Evolutionary conservation across 1,284 basidiomycete genomes (phyloP), one percentile per base, ranked within the genome.

Genomic region (Bondarzewia mesenterica): DNA sequence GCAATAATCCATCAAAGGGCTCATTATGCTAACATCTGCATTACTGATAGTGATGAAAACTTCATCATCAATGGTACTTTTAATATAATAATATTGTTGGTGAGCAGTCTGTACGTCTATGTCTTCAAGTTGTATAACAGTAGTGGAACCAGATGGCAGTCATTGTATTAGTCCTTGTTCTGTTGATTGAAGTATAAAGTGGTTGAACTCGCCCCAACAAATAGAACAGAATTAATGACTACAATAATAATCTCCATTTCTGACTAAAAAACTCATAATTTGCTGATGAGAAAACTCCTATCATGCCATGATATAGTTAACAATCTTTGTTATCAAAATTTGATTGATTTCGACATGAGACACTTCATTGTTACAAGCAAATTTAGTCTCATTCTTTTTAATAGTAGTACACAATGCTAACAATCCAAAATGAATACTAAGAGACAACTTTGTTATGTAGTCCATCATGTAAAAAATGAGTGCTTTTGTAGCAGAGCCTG

Each of bases 201-300:
- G n/a, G n/a, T n/a, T n/a, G n/a, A n/a, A n/a, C n/a, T n/a, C n/a
- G n/a, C n/a, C n/a, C n/a, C n/a, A n/a, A n/a, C n/a, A n/a, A n/a
- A n/a, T n/a, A n/a, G n/a, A n/a, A 32, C 4, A 15, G 15, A 44
- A 44, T 1, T 12, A 16, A n/a, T 44, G 25, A 21, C 43, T 32
- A 1, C n/a, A 10, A 21, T 44, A 44, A 21, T 16, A 14, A 44
- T 44, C 43, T 10, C 43, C 26, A 2, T 27, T 27, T 4, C 43
- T 27, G 7, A 44, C 18, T 3, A 29, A n/a, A 16, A 20, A 44
- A 18, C 25, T 29, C 43, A 44, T 44, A 4, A 44, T 16, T 25
- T 44, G 43, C 15, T 29, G 26, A 20, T 44, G 43, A 12, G 26
- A 44, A n/a, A 44, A 8, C 29, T 44, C 26, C 16, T 44, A n/a